A percentile compares a stretch with the other conserved stretches of the same genome.
These are phyloP conservation scores for Eutrema heterophyllum DNA, from an alignment of 345 rosid species.

Conservation along the genomic window DNA sequence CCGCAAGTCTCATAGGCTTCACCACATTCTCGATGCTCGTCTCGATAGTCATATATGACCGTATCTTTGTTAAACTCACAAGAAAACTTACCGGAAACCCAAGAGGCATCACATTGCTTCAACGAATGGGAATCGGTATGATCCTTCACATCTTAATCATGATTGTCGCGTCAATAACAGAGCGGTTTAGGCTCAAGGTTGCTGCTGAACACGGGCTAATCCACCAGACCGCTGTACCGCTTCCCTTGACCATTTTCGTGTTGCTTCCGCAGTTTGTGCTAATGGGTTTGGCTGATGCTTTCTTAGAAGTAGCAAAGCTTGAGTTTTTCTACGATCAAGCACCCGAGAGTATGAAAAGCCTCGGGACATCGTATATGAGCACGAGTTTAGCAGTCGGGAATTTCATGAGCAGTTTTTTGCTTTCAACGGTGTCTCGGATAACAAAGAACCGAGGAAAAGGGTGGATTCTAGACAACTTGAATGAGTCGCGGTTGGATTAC, in stretches of 20 bases:
- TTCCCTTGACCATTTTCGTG: conserved; percentile 58
- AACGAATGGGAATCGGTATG: conserved; percentile 70
- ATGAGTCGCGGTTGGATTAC: conserved; percentile 66
- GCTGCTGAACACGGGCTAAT: conserved; percentile 48
- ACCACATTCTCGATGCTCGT: conserved; percentile 63
- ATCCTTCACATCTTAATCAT: conserved; percentile 56
- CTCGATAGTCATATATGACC: conserved; percentile 56
- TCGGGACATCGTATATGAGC: conserved; percentile 65
- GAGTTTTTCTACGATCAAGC: conserved; percentile 95
- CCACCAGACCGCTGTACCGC: conserved; percentile 41
- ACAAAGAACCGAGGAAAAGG: conserved; percentile 46
- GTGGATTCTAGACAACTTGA: conserved; percentile 77
- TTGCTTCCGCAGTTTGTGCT: conserved; percentile 76
- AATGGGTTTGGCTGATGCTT: conserved; percentile 79
- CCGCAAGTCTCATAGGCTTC: conserved; percentile 59
- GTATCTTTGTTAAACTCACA: conserved; percentile 40
- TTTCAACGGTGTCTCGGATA: conserved; percentile 47
- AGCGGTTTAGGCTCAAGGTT: conserved; percentile 47
- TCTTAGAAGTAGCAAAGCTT: conserved; percentile 69
- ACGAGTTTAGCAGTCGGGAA: conserved; percentile 58
- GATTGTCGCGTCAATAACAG: conserved; percentile 50
- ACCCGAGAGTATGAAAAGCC: conserved; percentile 89
- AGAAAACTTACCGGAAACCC: conserved; percentile 55
- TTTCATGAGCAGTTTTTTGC: conserved; percentile 71
- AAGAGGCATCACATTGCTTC: conserved; percentile 75